Evolutionary conservation across 2,329 filamentous ascomycete species (phyloP).

Genomic region (Colletotrichum incanum): DNA sequence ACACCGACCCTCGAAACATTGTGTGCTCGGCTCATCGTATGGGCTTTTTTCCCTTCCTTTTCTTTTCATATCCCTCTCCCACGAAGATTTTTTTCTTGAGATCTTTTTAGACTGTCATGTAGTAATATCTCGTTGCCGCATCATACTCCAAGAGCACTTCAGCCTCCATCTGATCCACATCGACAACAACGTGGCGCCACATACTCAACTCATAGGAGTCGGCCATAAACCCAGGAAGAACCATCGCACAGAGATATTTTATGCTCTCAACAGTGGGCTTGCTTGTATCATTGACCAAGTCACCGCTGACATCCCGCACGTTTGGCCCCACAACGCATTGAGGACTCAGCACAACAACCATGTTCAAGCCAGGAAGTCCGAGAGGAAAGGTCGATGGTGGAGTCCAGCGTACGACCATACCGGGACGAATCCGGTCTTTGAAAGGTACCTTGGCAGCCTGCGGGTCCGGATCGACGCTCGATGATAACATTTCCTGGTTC

Average conservation of each 20-base stretch:
- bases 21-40: no score
- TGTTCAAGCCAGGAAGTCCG: constrained; percentile 45
- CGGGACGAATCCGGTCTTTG: constrained; percentile 57
- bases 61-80: accelerated
- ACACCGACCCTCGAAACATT: no score
- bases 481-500: constrained; percentile 29
- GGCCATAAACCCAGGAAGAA: constrained; percentile 53
- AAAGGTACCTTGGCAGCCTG: constrained; percentile 51
- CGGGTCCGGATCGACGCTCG: constrained; percentile 51
- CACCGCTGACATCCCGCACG: constrained; percentile 45
- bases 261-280: constrained; percentile 20
- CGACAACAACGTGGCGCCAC: constrained; percentile 56
- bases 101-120: constrained; percentile 41
- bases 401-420: constrained; percentile 58
- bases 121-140: constrained; percentile 59
- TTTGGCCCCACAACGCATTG: constrained; percentile 42
- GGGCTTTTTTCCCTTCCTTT: neutral
- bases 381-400: constrained; percentile 41
- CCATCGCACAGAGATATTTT: constrained; percentile 56
- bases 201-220: constrained; percentile 58
- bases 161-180: constrained; percentile 54
- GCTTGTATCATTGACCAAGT: constrained; percentile 38
- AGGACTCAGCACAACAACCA: constrained; percentile 53
- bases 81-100: neutral
- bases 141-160: constrained; percentile 63